These are phyloP conservation scores for Hypholoma sublateritium DNA, from an alignment of 768 basidiomycete genomes.

Conservation along the genomic window DNA sequence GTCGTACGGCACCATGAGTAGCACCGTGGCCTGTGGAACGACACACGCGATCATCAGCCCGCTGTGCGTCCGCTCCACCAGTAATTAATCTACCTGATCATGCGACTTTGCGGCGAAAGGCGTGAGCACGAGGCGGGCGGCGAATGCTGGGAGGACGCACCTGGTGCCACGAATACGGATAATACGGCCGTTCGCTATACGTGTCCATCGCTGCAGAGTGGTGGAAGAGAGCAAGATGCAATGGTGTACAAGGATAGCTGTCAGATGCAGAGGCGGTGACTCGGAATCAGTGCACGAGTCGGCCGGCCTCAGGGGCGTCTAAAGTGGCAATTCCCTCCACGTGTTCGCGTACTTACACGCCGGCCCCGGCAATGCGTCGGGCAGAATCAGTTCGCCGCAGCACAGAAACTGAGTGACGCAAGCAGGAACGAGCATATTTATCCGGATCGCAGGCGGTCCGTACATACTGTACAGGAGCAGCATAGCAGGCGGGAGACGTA, in stretches of 20 bases:
- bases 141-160: conserved; percentile 36
- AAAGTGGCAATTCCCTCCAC: conserved; percentile 22
- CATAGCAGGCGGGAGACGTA: not conserved
- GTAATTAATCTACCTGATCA: conserved; percentile 63
- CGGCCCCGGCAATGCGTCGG: not conserved
- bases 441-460: not conserved
- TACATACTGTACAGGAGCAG: conserved; percentile 15
- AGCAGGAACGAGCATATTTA: not conserved
- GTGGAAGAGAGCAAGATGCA: not conserved
- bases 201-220: conserved; percentile 30
- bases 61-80: not conserved
- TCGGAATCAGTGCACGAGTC: conserved; percentile 13
- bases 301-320: conserved; percentile 7
- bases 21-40: conserved; percentile 62
- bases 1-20: conserved; percentile 71
- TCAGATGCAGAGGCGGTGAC: conserved; percentile 14
- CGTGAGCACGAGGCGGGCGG: conserved; percentile 2
- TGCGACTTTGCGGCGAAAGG: conserved; percentile 57
- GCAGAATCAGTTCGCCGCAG: no score
- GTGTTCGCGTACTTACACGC: conserved; percentile 16
- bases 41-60: conserved; percentile 11
- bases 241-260: conserved; percentile 1
- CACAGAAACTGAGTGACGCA: not conserved
- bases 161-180: conserved; percentile 85
- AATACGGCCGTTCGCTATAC: conserved; percentile 39